Base-by-base conservation (phyloP, 2,329 filamentous ascomycete species). In the Colletotrichum sp. region DNA sequence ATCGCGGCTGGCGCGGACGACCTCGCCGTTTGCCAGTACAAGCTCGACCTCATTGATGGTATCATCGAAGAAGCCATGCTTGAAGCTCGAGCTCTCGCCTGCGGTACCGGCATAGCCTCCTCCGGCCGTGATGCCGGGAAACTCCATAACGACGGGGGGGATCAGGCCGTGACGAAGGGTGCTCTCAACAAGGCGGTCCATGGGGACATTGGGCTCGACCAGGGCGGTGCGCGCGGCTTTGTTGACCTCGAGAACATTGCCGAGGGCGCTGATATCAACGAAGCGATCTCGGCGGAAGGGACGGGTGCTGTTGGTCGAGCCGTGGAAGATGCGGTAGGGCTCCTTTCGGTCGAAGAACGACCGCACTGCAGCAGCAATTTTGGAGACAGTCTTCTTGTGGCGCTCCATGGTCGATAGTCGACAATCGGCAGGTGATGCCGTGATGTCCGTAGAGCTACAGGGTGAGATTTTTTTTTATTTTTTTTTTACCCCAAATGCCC, bases 261-360 rank as follows among this genome's bases (percentile, higher is more conserved):
- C 86, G 5, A 96, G 88, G 5, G 86, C 84, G 81, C 91, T 92
- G 80, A 94, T 95, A 85, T 95, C 93, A 78, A 96, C 88, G 74
- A 86, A 85, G 75, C 83, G 85, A 77, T 79, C 82, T 75, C 80
- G 79, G 79, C 86, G 79, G 85, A 90, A 76, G 85, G 89, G 89
- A 7, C 90, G 92, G 63, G 94, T 96, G 81, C 91, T 93, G 87
- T 96, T 96, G 69, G 94, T 95, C 55, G 92, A 93, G 79, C 94
- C 94, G 87, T 96, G 94, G 83, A 90, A 92, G 86, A 96, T 95
- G 78, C 94, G 91, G 87, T 94, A 96, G 26, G 93, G 90, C 81
- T 88, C 85, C 64, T 84, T 83, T 64, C 85, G 83, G 75, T 87
- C 84, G 81, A 88, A 90, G 83, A 88, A 88, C 81, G 84, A 80